These are phyloP conservation scores for Pontederia crassipes DNA, from an alignment of 176 grass and related monocot genomes.

Conservation along the genomic window DNA sequence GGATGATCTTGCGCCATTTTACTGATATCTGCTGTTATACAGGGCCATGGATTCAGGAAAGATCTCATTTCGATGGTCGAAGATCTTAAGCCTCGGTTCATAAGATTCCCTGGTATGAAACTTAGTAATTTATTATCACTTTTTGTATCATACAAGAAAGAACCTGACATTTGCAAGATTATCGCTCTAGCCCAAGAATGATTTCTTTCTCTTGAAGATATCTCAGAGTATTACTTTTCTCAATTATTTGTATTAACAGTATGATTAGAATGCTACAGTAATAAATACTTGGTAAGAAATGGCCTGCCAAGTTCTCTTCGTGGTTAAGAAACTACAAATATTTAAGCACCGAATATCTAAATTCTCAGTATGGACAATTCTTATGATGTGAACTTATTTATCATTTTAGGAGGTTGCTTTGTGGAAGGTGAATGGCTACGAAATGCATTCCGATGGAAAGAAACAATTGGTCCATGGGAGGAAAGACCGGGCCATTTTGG, in stretches of 20 bases:
- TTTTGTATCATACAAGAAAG: not conserved
- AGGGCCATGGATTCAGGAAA: slow-evolving; percentile 74
- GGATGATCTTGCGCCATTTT: not conserved
- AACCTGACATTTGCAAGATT: too few species aligned
- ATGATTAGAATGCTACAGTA: too few species aligned
- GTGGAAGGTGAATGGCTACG: slow-evolving; percentile 71
- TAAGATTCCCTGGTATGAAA: slow-evolving; percentile 74
- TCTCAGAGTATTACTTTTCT: too few species aligned
- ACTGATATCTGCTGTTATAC: slow-evolving; percentile 8
- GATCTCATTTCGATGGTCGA: slow-evolving; percentile 66
- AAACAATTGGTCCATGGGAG: slow-evolving; percentile 74
- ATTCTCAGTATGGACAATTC: not conserved
- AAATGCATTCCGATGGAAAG: slow-evolving; percentile 80
- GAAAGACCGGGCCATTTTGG: slow-evolving; percentile 92
- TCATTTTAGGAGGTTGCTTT: slow-evolving; percentile 65
- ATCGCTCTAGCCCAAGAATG: too few species aligned
- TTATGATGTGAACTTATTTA: slow-evolving; percentile 4
- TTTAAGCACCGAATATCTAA: not conserved
- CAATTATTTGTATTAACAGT: too few species aligned
- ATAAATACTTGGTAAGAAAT: too few species aligned
- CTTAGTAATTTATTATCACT: slow-evolving; percentile 1
- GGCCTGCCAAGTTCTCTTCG: too few species aligned
- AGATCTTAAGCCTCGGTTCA: slow-evolving; percentile 64
- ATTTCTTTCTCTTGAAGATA: too few species aligned
- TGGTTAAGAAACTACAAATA: too few species aligned